Evolutionary conservation across 176 grass and related monocot genomes (phyloP).

Genomic region (Pharus latifolius): DNA sequence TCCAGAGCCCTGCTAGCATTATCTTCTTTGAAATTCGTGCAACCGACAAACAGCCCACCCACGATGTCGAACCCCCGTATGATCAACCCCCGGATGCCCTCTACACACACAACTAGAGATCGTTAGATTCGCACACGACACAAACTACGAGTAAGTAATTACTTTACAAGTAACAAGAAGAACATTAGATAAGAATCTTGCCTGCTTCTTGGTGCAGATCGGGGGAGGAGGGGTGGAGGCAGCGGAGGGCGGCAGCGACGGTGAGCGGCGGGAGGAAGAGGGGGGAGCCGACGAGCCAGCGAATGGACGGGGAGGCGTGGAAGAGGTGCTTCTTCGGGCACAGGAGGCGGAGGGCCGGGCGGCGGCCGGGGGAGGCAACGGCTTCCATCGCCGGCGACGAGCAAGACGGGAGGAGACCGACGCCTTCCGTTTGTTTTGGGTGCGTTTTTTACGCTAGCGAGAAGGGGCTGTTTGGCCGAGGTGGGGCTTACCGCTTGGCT

Average conservation of each 20-base stretch:
- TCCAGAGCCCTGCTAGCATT: conserved; percentile 33
- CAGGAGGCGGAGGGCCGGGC: conserved; percentile 11
- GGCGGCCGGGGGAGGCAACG: neutral
- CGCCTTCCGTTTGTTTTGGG: too few relatives aligned
- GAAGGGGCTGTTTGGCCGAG: too few relatives aligned
- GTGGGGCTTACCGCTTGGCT: too few relatives aligned
- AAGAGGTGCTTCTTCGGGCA: conserved; percentile 12
- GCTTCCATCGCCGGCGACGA: conserved; percentile 16
- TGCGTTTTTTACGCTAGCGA: too few relatives aligned
- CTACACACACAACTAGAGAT: conserved; percentile 19
- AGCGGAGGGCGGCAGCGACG: conserved; percentile 18
- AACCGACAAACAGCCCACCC: conserved; percentile 46
- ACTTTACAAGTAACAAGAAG: too few relatives aligned
- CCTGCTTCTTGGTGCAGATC: conserved; percentile 32
- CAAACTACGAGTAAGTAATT: too few relatives aligned
- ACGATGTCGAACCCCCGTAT: conserved; percentile 75
- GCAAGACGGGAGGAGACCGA: neutral
- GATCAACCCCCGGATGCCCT: conserved; percentile 63
- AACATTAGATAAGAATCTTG: too few relatives aligned
- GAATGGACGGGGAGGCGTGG: neutral
- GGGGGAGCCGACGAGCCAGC: conserved; percentile 38
- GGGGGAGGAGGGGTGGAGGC: neutral
- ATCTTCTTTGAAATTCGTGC: conserved; percentile 15
- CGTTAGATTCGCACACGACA: neutral
- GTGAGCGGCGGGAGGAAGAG: conserved; percentile 33